Evolutionary conservation across 1,139 yeast species (phyloP), one percentile per base, ranked within the genome.

Genomic region (Eremothecium gossypii): DNA sequence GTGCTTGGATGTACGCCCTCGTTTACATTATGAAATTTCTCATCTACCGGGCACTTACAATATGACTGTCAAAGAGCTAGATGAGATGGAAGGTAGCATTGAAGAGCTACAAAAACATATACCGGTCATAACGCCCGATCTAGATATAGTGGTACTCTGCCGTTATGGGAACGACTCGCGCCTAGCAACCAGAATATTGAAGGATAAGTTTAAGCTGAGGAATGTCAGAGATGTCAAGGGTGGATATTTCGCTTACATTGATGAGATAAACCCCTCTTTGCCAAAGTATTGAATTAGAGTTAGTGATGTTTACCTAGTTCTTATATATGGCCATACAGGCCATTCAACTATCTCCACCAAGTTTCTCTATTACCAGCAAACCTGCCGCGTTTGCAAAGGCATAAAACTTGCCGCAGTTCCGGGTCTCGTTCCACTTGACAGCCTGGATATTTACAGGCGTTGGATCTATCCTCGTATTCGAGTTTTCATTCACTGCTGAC

Each of bases 81-180:
- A 69, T 37, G 67, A 69, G 39, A 66, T 71, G 51, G 54, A 61
- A 8, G 53, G 58, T 2, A 50, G 58, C 11, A 14, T 58, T 8
- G 40, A 44, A 5, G 43, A 49, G 36, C 39, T 61, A 28, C 46
- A 50, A 36, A 39, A 48, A 7, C 30, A 36, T 23, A 46, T 60
- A 2, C 61, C 64, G 2, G 34, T 31, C 5, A 13, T 61, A 2
- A 11, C 36, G 2, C 12, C 42, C 17, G 45, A 51, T 11, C 51
- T 55, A 28, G 60, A 59, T 37, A 50, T 60, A 3, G 43, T 60
- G 7, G 59, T 61, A 4, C 68, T 89, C 11, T 91, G 99, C 61
- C 72, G 97, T 32, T 79, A 70, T 57, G 99, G 99, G 5, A 87
- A 86, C 59, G 97, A 91, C 59, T 89, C 97, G 0, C 91, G 85